phyloP scores from a whole-genome alignment of 768 basidiomycete species.

The Lyophyllum shimeji region DNA sequence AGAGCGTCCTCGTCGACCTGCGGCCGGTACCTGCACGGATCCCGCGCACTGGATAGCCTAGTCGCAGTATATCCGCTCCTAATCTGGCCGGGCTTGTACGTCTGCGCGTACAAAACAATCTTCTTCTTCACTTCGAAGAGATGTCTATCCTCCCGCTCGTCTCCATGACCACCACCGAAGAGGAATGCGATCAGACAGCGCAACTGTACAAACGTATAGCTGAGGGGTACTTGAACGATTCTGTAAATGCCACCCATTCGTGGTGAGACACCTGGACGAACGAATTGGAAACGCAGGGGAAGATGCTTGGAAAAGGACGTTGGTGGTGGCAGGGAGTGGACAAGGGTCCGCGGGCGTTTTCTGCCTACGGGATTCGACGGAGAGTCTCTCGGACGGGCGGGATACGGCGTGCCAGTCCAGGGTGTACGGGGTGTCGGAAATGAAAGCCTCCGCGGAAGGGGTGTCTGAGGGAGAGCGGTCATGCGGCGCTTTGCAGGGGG shows the following conservation, averaged over 20 bases:
- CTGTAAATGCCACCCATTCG: constrained; percentile 56
- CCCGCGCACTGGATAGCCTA: constrained; percentile 51
- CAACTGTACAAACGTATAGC: constrained; percentile 68
- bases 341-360: constrained; percentile 41
- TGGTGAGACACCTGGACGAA: constrained; percentile 32
- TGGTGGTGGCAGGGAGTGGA: constrained; percentile 37
- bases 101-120: constrained; percentile 37
- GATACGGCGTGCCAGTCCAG: constrained; percentile 38
- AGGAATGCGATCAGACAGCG: constrained; percentile 61
- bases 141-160: constrained; percentile 39
- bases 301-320: constrained; percentile 61
- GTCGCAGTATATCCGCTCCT: constrained; percentile 45
- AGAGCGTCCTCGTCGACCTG: constrained; percentile 27
- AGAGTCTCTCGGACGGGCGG: constrained; percentile 58
- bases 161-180: constrained; percentile 39
- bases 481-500: constrained; percentile 20
- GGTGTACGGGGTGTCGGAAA: constrained; percentile 23
- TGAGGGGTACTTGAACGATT: constrained; percentile 67
- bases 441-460: constrained; percentile 22
- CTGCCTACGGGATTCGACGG: constrained; percentile 72
- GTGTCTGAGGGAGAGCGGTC: constrained; percentile 22
- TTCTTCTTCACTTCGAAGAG: constrained; percentile 60
- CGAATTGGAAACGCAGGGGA: constrained; percentile 61
- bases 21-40: constrained; percentile 49
- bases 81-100: constrained; percentile 53